These are phyloP conservation scores for Solanum hybrid DNA, from an alignment of 305 asterid genomes.

Conservation along the genomic window DNA sequence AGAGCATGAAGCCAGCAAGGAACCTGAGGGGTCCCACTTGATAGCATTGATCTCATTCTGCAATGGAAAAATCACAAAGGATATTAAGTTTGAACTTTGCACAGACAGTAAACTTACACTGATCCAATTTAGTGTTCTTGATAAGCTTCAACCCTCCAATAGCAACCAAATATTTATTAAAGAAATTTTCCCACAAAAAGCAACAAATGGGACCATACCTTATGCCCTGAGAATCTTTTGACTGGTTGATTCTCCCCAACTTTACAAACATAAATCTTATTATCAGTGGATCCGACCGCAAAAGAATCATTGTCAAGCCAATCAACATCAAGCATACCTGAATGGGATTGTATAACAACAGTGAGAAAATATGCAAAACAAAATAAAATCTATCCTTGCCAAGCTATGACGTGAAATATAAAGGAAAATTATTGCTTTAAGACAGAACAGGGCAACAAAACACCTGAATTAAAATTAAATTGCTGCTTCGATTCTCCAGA, in stretches of 20 bases:
- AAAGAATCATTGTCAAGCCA: conserved; percentile 78
- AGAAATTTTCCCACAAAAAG: background rate
- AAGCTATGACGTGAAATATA: background rate
- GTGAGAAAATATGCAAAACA: background rate
- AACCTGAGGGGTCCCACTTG: background rate
- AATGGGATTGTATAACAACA: background rate
- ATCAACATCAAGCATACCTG: conserved; percentile 93
- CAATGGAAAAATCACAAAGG: background rate
- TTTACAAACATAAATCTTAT: conserved; percentile 81
- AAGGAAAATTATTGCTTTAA: background rate
- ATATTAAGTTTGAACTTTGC: no score
- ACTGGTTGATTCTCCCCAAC: conserved; percentile 76
- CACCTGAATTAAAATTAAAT: conserved; percentile 80
- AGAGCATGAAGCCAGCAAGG: background rate
- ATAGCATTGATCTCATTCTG: background rate
- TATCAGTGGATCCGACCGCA: conserved; percentile 67
- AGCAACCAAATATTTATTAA: background rate
- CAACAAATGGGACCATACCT: background rate
- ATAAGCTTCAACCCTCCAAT: background rate
- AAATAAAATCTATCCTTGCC: background rate
- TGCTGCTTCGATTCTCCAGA: conserved; percentile 83
- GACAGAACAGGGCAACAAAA: background rate
- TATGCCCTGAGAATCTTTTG: conserved; percentile 74
- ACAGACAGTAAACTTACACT: no score
- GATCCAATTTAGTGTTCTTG: background rate